Evolutionary conservation across 2,329 filamentous ascomycete genomes (phyloP), one percentile per base, ranked within the genome.

Genomic region (Dactylonectria macrodidyma): DNA sequence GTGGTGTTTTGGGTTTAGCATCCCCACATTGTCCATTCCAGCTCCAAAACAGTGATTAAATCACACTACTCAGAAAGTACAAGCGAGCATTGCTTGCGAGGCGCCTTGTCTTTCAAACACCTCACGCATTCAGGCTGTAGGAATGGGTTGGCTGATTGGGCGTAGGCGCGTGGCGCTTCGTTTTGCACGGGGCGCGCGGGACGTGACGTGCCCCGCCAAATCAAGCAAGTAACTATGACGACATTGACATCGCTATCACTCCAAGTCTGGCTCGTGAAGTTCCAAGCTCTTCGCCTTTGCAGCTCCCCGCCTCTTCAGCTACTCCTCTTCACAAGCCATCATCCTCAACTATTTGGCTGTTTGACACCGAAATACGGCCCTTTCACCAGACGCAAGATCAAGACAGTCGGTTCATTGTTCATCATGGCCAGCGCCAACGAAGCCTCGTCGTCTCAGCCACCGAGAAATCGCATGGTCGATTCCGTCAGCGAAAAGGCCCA

Each of bases 401-500:
- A 30, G 16, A 54, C 7, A 33, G 9, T 19, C 50, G 14, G n/a
- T 22, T 14, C n/a, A 12, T 7, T 22, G 38, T 48, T 64, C 52
- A 67, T 5, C 50, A 79, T 78, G 77, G 63, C 75, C 30, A 75
- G 76, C 63, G 68, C 73, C 19, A 64, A 56, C 59, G 71, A 73
- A 63, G 63, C 68, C n/a, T 73, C 75, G n/a, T 65, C 73, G 34
- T 63, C 69, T 34, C 71, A 72, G 50, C 67, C 76, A 16, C 70
- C 71, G 67, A 71, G 76, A 9, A 76, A 75, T 51, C 79, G 80
- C 62, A 76, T 84, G 61, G 80, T 80, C 26, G 73, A 81, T 24
- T 80, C 82, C 0, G 79, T 86, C 11, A 79, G 83, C 60, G 78
- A 79, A 50, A 87, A 82, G 76, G 86, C 86, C 22, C 84, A 86